phyloP scores from a whole-genome alignment of 805 yeast species.

The Isabelozyma pseudorhagii region DNA sequence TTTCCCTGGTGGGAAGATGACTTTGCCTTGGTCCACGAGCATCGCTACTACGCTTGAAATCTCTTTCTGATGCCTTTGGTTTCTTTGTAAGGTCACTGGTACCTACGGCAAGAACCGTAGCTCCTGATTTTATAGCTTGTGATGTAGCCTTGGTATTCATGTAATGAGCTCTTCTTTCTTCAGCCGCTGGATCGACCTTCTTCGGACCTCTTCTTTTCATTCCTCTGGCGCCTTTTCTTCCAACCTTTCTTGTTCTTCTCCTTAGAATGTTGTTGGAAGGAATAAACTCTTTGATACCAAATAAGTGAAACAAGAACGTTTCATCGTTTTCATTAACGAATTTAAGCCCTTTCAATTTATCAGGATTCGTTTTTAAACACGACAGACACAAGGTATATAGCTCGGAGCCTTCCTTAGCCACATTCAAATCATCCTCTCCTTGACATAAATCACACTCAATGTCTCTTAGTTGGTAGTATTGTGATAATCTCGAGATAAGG shows the following conservation, averaged over 20 bases:
- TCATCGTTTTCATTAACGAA: constrained; percentile 47
- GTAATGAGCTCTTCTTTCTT: constrained; percentile 37
- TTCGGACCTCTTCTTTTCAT: constrained; percentile 10
- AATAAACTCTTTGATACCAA: constrained; percentile 46
- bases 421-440: constrained; percentile 38
- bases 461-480: constrained; percentile 49
- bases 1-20: neutral
- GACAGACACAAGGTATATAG: constrained; percentile 38
- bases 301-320: constrained; percentile 41
- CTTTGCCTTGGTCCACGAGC: too few relatives aligned
- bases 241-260: constrained; percentile 16
- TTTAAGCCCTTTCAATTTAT: constrained; percentile 4
- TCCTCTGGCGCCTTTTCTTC: constrained; percentile 18
- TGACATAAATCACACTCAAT: constrained; percentile 47
- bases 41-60: neutral
- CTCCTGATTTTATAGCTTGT: constrained; percentile 32
- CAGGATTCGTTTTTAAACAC: constrained; percentile 30
- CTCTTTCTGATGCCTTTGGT: neutral
- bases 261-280: constrained; percentile 16
- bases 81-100: constrained; percentile 7
- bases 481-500: constrained; percentile 44
- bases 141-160: constrained; percentile 27
- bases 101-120: constrained; percentile 38
- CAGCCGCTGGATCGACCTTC: constrained; percentile 26
- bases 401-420: constrained; percentile 13